Evolutionary conservation across 768 basidiomycete species (phyloP).

Genomic region (Paxillus rubicundulus): DNA sequence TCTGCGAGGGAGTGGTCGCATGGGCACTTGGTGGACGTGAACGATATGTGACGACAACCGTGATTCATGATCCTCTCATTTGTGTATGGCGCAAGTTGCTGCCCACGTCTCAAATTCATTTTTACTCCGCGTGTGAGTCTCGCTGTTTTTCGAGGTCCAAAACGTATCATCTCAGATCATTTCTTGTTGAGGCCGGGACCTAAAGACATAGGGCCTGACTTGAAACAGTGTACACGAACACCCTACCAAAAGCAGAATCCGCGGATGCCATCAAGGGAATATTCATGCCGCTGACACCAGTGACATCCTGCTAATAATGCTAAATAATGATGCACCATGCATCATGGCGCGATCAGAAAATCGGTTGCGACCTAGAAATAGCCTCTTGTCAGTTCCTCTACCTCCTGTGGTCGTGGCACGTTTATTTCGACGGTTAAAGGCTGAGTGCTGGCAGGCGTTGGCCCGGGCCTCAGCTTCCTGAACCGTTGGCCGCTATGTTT

Average conservation of each 20-base stretch:
- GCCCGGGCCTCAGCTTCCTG: constrained; percentile 36
- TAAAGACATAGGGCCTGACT: no score
- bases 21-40: not conserved
- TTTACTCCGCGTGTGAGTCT: not conserved
- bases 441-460: constrained; percentile 21
- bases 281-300: not conserved
- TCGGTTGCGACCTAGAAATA: constrained; percentile 8
- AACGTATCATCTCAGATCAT: not conserved
- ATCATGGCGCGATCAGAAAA: not conserved
- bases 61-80: not conserved
- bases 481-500: constrained; percentile 43
- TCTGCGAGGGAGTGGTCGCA: not conserved
- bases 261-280: constrained; percentile 3
- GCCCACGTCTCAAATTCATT: not conserved
- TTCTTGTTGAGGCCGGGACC: not conserved
- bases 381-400: not conserved
- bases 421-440: constrained; percentile 33
- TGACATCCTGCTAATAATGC: no score
- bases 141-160: not conserved
- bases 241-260: constrained; percentile 3
- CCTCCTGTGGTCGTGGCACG: constrained; percentile 27
- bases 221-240: not conserved
- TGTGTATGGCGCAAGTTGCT: not conserved
- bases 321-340: no score
- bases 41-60: not conserved